Base-by-base conservation (phyloP, 2,329 filamentous ascomycete species). In the Chaetoscypha palmicola region DNA sequence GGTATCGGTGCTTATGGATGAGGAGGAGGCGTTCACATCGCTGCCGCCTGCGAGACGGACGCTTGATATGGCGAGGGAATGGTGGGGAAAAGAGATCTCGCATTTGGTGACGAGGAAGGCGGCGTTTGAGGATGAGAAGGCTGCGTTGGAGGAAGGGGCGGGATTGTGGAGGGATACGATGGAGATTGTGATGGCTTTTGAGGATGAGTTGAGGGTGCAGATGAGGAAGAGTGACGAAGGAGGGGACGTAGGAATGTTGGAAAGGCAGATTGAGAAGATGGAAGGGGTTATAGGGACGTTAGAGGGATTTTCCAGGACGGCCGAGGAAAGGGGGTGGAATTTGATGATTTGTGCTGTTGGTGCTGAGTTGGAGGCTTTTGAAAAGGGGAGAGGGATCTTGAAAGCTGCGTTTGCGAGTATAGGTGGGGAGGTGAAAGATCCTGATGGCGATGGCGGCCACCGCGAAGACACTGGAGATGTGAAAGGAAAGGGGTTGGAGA, bases 261-360 rank as follows among this genome's bases (percentile, higher is more conserved):
- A 59, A 32, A 57, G 60, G 3, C 74, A 79, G 44, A 64, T 83
- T 14, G 58, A 55, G 3, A 70, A 73, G 48, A 81, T 89, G 71
- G 67, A 72, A 21, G 58, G 58, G 2, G 73, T 81, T 3, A 71
- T 82, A 10, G 53, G 57, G 1, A 70, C 73, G 2, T 63, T 91
- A 3, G 71, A 79, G 41, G 63, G 68, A 12, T 70, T 73, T 16
- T 56, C 80, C 20, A 65, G 69, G 1, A 58, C 72, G 2, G 81
- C 81, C 0, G 76, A 84, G 48, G 65, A 69, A 1, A 75, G 75
- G 45, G 71, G 73, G 12, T 91, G 86, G 85, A 89, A 83, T 45
- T 65, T 90, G 12, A 68, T 91, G 14, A 79, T 89, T 3, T 85
- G 78, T 40, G 84, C 83, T 9, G 79, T 91, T 24, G 83, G 84